Evolutionary conservation across 768 basidiomycete species (phyloP).

Genomic region (Lactarius sanguifluus): DNA sequence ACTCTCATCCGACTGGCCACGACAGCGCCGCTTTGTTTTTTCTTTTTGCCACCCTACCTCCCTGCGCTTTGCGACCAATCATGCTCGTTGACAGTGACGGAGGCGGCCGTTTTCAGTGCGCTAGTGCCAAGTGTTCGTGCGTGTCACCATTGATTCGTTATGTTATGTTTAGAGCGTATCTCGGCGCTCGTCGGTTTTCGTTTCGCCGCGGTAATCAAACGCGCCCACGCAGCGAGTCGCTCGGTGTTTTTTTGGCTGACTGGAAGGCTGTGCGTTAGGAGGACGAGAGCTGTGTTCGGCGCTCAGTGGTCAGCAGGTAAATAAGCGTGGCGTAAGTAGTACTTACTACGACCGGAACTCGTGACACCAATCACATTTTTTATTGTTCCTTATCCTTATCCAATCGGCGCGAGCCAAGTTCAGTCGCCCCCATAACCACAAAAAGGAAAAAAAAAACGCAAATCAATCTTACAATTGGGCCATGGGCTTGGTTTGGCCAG

Average conservation of each 20-base stretch:
- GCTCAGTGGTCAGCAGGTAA: neutral
- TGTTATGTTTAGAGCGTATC: neutral
- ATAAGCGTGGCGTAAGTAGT: neutral
- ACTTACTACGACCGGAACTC: neutral
- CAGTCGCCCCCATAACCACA: neutral
- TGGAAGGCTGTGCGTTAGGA: neutral
- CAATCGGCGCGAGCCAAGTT: neutral
- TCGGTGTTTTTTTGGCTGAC: neutral
- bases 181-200: neutral
- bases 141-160: neutral
- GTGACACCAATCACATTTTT: neutral
- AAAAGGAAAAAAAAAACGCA: neutral
- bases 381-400: neutral
- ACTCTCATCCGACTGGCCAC: neutral
- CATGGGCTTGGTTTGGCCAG: neutral
- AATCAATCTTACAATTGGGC: neutral
- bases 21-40: neutral
- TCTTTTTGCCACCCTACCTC: neutral
- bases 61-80: neutral
- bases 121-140: neutral
- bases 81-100: neutral
- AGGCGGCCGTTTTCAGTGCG: neutral
- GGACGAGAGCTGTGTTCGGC: neutral
- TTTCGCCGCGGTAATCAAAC: neutral
- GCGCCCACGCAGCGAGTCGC: neutral